Conservation (phyloP, 2,329 filamentous ascomycete genomes). For the Ophiostoma australiae region DNA sequence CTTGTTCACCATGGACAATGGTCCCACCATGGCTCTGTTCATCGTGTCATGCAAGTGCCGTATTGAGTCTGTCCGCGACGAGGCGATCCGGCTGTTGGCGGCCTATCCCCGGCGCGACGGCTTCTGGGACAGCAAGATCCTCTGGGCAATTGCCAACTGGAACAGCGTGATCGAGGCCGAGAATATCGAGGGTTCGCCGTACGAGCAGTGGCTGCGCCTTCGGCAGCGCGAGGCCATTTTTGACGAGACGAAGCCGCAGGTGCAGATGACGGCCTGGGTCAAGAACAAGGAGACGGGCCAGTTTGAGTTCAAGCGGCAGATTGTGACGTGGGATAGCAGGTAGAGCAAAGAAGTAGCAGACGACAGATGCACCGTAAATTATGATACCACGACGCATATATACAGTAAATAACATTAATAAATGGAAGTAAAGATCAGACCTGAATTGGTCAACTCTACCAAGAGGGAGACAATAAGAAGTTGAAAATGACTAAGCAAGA, state of each 20-base stretch:
- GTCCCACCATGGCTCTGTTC: conserved; percentile 44
- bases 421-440: no score
- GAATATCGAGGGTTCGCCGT: conserved; percentile 34
- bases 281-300: conserved; percentile 20
- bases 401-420: not conserved
- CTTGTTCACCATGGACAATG: conserved; percentile 44
- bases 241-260: conserved; percentile 23
- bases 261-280: conserved; percentile 20
- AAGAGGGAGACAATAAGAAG: not conserved
- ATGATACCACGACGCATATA: not conserved
- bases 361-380: not conserved
- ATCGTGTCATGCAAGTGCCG: conserved; percentile 41
- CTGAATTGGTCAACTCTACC: not conserved
- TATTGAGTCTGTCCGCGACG: conserved; percentile 36
- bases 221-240: conserved; percentile 25
- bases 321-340: conserved; percentile 19
- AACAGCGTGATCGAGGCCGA: conserved; percentile 31
- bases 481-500: not conserved
- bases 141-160: conserved; percentile 37
- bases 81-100: conserved; percentile 39
- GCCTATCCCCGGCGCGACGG: conserved; percentile 42
- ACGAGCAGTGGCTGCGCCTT: conserved; percentile 32
- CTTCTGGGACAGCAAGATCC: conserved; percentile 41
- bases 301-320: conserved; percentile 21
- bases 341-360: not conserved